Percentiles rank a stretch among this genome's conserved stretches.
phyloP scores from a whole-genome alignment of 305 asterid species.

The Petunia hybrid region DNA sequence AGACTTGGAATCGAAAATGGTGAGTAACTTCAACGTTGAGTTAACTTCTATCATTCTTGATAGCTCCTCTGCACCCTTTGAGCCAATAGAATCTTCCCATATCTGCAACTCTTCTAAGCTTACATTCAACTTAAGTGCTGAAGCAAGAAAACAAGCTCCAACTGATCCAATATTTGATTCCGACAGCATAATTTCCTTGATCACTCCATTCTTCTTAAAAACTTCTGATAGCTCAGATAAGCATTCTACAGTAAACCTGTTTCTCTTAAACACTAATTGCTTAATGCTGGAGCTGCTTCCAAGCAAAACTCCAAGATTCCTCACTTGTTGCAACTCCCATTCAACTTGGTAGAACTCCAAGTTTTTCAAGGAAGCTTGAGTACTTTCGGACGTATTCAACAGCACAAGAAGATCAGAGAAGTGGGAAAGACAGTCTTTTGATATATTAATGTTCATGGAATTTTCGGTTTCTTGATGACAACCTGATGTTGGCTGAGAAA shows the following conservation, averaged over 20 bases:
- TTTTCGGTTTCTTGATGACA: conserved; percentile 64
- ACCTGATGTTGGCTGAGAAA: conserved; percentile 59
- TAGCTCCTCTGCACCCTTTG: conserved; percentile 77
- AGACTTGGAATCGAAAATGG: conserved; percentile 61
- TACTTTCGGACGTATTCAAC: conserved; percentile 37
- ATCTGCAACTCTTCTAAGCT: conserved; percentile 70
- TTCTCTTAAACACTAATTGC: conserved; percentile 59
- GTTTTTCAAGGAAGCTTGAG: conserved; percentile 47
- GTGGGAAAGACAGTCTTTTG: conserved; percentile 38
- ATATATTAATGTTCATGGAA: conserved; percentile 59
- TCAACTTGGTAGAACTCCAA: conserved; percentile 70
- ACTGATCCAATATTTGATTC: conserved; percentile 72
- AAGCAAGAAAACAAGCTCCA: conserved; percentile 65
- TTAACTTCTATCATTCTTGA: conserved; percentile 91
- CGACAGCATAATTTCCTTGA: conserved; percentile 59
- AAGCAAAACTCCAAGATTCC: conserved; percentile 50
- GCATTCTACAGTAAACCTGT: conserved; percentile 56
- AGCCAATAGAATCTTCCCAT: conserved; percentile 87
- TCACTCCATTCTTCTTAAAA: conserved; percentile 48
- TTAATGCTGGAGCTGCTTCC: conserved; percentile 45
- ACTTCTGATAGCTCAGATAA: conserved; percentile 57
- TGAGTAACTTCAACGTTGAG: conserved; percentile 61
- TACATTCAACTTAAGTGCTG: conserved; percentile 62
- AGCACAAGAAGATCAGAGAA: conserved; percentile 59
- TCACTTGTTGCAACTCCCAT: conserved; percentile 64